A percentile compares a stretch with the other conserved stretches of the same genome.
Conservation (phyloP, 805 yeast genomes). For the Candida orba region DNA sequence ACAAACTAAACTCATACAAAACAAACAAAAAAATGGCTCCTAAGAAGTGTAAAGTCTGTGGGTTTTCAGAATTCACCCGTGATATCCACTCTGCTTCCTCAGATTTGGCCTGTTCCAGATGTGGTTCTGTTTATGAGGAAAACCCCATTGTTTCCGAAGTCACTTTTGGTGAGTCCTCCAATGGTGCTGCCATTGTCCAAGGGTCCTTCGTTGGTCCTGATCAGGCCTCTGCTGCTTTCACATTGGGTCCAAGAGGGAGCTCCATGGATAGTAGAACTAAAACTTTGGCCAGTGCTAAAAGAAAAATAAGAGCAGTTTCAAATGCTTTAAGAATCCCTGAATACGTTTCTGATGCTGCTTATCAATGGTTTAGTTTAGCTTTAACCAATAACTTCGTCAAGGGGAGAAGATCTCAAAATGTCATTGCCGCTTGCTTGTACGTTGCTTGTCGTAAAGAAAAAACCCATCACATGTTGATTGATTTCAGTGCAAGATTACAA, state of each 20-base stretch:
- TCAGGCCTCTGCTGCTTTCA: slow-evolving; percentile 64
- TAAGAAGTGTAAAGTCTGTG: slow-evolving; percentile 40
- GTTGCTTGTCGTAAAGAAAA: slow-evolving; percentile 88
- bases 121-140: slow-evolving; percentile 88
- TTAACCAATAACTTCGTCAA: slow-evolving; percentile 85
- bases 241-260: slow-evolving; percentile 59
- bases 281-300: slow-evolving; percentile 77
- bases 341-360: slow-evolving; percentile 77
- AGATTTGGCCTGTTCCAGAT: slow-evolving; percentile 69
- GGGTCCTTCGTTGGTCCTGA: slow-evolving; percentile 91
- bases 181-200: slow-evolving; percentile 94
- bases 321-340: slow-evolving; percentile 74
- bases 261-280: slow-evolving; percentile 85
- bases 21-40: slow-evolving; percentile 2
- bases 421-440: slow-evolving; percentile 89
- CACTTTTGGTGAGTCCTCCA: slow-evolving; percentile 83
- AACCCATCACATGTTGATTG: slow-evolving; percentile 94
- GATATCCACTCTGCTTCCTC: slow-evolving; percentile 56
- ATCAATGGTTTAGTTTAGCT: slow-evolving; percentile 85
- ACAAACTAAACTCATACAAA: neutral
- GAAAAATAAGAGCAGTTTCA: slow-evolving; percentile 75
- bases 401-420: slow-evolving; percentile 95
- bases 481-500: slow-evolving; percentile 83
- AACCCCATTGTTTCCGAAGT: slow-evolving; percentile 94
- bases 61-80: slow-evolving; percentile 43